Base-by-base conservation (phyloP, 108 stramenopile genomes). In the Stephanodiscus minutulus region DNA sequence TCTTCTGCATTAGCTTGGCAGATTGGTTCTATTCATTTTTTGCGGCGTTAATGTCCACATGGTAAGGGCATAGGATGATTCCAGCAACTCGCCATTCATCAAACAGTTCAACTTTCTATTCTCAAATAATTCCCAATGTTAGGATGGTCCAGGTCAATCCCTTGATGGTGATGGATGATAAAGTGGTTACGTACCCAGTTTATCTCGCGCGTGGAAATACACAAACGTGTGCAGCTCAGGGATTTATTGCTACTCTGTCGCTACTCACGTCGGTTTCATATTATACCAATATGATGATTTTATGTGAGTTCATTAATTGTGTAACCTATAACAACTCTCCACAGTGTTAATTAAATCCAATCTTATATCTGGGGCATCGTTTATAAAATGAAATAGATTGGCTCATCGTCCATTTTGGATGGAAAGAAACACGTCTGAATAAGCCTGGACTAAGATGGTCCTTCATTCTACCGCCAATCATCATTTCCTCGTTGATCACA, bases 381-480 rank as follows among this genome's bases (percentile, higher is more conserved):
- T 33, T 2, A 33, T 5, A 33, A 2, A 33, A 33, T 33, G 31
- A 13, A 47, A 47, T 21, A 48, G 62, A 64, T 44, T 48, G 47
- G 47, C 47, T 48, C n/a, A 48, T 48, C 18, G 47, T 48, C 47
- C 15, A 48, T 18, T 48, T 48, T 48, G 47, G 47, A 18, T 48
- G 47, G 47, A 48, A 2, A 5, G 47, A 41, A 25, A 43, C 13
- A 25, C 46, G 25, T 1, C 10, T 46, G 6, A 64, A 41, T 27
- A 0, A 31, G 18, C 27, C 12, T 3, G 3, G 55, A 28, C 12
- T 15, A 20, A 1, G 27, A 13, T 15, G 43, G 21, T 48, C 41
- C 1, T 64, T 64, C 62, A 41, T 64, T 28, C 10, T 10, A 17
- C 24, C 27, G 7, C 62, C 62, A 44, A 64, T 64, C 62, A 47